Base-by-base conservation (phyloP, 75 land plant species). In the Picea sitchensis region DNA sequence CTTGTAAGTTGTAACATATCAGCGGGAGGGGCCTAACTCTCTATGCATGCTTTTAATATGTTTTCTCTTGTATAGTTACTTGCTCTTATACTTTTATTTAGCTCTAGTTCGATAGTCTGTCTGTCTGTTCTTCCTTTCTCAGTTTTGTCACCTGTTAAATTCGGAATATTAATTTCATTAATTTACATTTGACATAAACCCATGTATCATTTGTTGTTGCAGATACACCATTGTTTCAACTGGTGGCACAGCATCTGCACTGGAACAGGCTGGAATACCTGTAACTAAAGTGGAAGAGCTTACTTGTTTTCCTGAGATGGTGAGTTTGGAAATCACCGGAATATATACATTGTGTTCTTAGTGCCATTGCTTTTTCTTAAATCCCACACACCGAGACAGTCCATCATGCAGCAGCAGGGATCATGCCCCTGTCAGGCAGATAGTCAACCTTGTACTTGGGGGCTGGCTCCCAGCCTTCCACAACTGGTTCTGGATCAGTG, bases 271-370 rank as follows among this genome's bases (percentile, higher is more conserved):
- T 69, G 96, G 94, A 15, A 82, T 90, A 44, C 61, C 87, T 68
- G 98, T 96, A 6, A 94, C 92, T 11, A 90, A 87, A 79, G 98
- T 96, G 58, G 98, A 96, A 67, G 81, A 92, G 60, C 68, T 96
- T 75, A 96, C 98, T 2, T 44, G 74, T 61, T 96, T 96, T 73
- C 98, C 97, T 20, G 97, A 96, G 81, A 96, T 96, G 98, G 98
- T 95, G 73, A 81, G 76, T 31, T 51, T 75, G 30, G 20, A 51
- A 9, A n/a, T 38, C 4, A 20, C n/a, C 3, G 47, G 26, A 71
- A 23, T 13, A 71, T n/a, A 71, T 71, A 21, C 74, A 71, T 71
- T 71, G 74, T 71, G 26, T 51, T 51, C 12, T 51, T 51, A 51
- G 12, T 51, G 56, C 56, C 56, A 51, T 51, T 8, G 12, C 56